These are phyloP conservation scores for Lepidopterella palustris DNA, from an alignment of 495 filamentous ascomycete species.

Conservation along the genomic window DNA sequence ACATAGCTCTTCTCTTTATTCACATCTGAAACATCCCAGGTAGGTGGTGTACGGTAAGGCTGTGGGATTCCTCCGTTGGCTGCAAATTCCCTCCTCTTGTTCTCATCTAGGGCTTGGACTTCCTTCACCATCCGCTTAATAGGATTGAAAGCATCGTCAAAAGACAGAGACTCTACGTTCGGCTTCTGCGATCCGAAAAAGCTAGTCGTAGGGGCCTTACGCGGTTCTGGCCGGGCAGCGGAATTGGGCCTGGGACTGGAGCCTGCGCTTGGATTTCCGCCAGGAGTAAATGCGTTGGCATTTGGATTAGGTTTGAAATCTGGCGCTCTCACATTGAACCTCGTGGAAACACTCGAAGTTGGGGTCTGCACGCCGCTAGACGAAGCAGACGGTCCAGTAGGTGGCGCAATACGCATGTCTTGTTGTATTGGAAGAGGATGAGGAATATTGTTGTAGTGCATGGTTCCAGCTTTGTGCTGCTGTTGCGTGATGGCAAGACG, in stretches of 20 bases:
- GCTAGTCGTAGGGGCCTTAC: conserved; percentile 44
- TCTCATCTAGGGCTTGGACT: conserved; percentile 38
- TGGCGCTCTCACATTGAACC: conserved; percentile 74
- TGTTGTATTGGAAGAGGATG: conserved; percentile 51
- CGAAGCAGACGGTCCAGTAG: conserved; percentile 43
- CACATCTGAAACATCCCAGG: conserved; percentile 61
- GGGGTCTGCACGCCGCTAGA: conserved; percentile 41
- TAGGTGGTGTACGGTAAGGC: conserved; percentile 71
- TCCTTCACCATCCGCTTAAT: conserved; percentile 65
- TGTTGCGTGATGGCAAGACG: conserved; percentile 52
- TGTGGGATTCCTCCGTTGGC: conserved; percentile 70
- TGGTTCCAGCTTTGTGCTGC: conserved; percentile 43
- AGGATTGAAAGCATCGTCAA: conserved; percentile 64
- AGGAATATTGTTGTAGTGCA: conserved; percentile 35
- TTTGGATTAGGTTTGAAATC: conserved; percentile 81
- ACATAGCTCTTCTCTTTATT: conserved; percentile 64
- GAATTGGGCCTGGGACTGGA: conserved; percentile 54
- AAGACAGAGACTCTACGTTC: conserved; percentile 49
- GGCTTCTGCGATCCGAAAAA: conserved; percentile 59
- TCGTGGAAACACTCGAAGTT: conserved; percentile 49
- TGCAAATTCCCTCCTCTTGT: conserved; percentile 43
- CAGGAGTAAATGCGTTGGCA: conserved; percentile 72
- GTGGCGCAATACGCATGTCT: conserved; percentile 45
- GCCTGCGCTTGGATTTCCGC: conserved; percentile 49
- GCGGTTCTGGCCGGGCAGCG: conserved; percentile 42